Conservation (phyloP, 768 basidiomycete genomes). For the Leccinum incarnatum region DNA sequence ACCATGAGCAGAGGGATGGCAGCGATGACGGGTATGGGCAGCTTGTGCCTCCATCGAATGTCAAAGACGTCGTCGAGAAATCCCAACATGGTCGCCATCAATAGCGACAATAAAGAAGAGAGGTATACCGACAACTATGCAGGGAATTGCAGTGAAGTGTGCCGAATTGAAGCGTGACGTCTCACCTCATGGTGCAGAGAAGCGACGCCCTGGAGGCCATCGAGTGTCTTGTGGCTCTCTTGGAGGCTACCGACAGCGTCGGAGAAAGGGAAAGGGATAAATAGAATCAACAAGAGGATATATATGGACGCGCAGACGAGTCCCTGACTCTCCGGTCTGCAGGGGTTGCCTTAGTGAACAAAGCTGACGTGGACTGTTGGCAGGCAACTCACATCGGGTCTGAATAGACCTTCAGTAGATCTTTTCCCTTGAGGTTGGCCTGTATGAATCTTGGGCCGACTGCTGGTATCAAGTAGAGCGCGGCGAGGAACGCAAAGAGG, state of each 20-base stretch:
- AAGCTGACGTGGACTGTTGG: neutral
- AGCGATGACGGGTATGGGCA: conserved; percentile 95
- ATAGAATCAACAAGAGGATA: conserved; percentile 81
- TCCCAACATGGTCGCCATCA: conserved; percentile 91
- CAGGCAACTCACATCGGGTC: conserved; percentile 58
- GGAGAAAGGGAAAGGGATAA: conserved; percentile 95
- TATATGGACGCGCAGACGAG: conserved; percentile 89
- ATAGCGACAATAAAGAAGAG: conserved; percentile 85
- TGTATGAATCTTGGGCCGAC: conserved; percentile 77
- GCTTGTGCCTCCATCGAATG: conserved; percentile 96
- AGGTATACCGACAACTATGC: conserved; percentile 85
- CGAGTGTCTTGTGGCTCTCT: conserved; percentile 41
- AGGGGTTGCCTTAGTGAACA: neutral
- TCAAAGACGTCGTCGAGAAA: conserved; percentile 98
- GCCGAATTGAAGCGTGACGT: neutral
- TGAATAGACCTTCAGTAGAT: conserved; percentile 79
- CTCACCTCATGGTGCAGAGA: conserved; percentile 73
- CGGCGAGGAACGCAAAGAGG: conserved; percentile 74
- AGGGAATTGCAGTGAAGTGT: neutral
- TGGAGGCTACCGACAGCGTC: conserved; percentile 54
- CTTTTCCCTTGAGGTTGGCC: conserved; percentile 81
- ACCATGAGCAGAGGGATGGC: conserved; percentile 94
- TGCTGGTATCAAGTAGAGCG: conserved; percentile 76
- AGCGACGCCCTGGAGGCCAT: conserved; percentile 46
- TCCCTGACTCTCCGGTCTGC: conserved; percentile 91